Evolutionary conservation across 768 basidiomycete species (phyloP).

Genomic region (Naganishia randhawae): DNA sequence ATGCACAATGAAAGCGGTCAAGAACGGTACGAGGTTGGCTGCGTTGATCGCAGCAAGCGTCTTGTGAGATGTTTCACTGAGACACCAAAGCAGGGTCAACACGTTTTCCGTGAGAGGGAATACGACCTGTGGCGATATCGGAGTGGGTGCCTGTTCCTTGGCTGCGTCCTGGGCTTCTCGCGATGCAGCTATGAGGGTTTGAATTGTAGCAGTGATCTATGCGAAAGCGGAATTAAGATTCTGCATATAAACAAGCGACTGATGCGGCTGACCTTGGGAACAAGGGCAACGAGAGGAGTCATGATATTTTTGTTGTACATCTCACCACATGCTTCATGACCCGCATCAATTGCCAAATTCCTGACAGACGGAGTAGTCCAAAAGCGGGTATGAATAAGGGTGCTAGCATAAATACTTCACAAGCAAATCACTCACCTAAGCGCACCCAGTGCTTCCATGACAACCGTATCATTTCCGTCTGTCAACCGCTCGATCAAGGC

Average conservation of each 20-base stretch:
- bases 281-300: slow-evolving; percentile 67
- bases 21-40: slow-evolving; percentile 70
- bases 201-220: slow-evolving; percentile 70
- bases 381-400: background rate
- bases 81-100: slow-evolving; percentile 87
- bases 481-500: slow-evolving; percentile 79
- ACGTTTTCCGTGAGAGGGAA: slow-evolving; percentile 88
- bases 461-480: slow-evolving; percentile 83
- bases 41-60: slow-evolving; percentile 81
- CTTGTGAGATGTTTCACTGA: slow-evolving; percentile 91
- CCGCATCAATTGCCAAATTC: slow-evolving; percentile 90
- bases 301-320: slow-evolving; percentile 96
- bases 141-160: slow-evolving; percentile 51
- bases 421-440: slow-evolving; percentile 61
- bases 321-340: slow-evolving; percentile 89
- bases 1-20: slow-evolving; percentile 81
- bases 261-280: slow-evolving; percentile 64
- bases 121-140: slow-evolving; percentile 50
- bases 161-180: slow-evolving; percentile 5
- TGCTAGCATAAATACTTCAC: background rate
- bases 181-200: slow-evolving; percentile 56
- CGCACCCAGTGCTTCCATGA: slow-evolving; percentile 82
- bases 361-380: slow-evolving; percentile 52
- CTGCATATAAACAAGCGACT: background rate
- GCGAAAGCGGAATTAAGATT: background rate